These are phyloP conservation scores for Populus nigra DNA, from an alignment of 345 rosid genomes.

Conservation along the genomic window DNA sequence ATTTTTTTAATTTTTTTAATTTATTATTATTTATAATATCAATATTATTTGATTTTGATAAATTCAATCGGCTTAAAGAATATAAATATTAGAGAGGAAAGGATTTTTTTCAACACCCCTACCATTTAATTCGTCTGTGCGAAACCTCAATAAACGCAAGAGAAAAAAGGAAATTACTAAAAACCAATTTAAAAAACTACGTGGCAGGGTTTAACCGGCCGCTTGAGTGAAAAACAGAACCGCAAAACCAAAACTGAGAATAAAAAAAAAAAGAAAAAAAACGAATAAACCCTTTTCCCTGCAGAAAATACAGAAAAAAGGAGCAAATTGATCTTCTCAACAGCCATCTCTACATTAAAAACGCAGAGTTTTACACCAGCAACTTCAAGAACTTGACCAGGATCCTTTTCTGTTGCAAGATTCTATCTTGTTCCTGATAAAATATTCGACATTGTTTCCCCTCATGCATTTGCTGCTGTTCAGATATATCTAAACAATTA, in stretches of 20 bases:
- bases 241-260: neutral
- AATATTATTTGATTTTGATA: no score
- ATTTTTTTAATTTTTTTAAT: no score
- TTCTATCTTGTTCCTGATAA: neutral
- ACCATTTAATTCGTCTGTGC: neutral
- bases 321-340: neutral
- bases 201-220: neutral
- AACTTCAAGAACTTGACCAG: neutral
- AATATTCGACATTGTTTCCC: neutral
- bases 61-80: no score
- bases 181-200: neutral
- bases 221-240: neutral
- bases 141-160: neutral
- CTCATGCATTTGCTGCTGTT: neutral
- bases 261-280: no score
- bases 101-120: no score
- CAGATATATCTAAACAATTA: neutral
- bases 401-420: neutral
- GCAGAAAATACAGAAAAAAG: neutral
- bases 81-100: no score
- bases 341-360: neutral
- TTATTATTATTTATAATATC: no score
- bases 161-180: no score
- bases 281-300: neutral
- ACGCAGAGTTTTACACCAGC: neutral